These are phyloP conservation scores for Scalesia atractyloides DNA, from an alignment of 129 eudicot species.

Conservation along the genomic window DNA sequence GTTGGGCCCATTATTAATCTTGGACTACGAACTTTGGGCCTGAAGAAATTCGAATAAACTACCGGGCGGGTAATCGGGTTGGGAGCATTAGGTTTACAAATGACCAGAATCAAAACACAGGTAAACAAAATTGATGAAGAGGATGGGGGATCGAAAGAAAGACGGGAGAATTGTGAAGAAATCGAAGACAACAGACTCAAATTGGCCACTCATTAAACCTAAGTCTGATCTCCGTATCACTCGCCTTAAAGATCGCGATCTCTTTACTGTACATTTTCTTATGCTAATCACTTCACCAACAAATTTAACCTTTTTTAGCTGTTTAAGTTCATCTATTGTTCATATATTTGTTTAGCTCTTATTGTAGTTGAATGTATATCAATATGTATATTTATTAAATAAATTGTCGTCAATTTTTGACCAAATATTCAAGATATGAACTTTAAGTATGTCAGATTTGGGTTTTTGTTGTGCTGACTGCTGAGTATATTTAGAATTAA, in stretches of 20 bases:
- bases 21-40: background rate
- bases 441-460: slow-evolving; percentile 5
- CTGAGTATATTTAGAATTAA: too few relatives aligned
- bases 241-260: slow-evolving; percentile 71
- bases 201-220: slow-evolving; percentile 81
- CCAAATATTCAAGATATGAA: slow-evolving; percentile 1
- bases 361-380: background rate
- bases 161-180: slow-evolving; percentile 40
- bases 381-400: too few relatives aligned
- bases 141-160: slow-evolving; percentile 54
- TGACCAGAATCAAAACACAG: background rate
- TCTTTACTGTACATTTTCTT: slow-evolving; percentile 61
- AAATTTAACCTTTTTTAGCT: background rate
- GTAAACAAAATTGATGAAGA: slow-evolving; percentile 32
- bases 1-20: background rate
- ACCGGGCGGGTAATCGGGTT: background rate
- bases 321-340: slow-evolving; percentile 1
- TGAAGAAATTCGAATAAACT: background rate
- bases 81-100: slow-evolving; percentile 8
- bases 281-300: background rate
- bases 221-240: slow-evolving; percentile 56
- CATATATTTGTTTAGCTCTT: background rate
- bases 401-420: background rate
- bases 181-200: slow-evolving; percentile 29
- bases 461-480: background rate